These are phyloP conservation scores for Candida pseudoglaebosa DNA, from an alignment of 805 yeast species.

Conservation along the genomic window DNA sequence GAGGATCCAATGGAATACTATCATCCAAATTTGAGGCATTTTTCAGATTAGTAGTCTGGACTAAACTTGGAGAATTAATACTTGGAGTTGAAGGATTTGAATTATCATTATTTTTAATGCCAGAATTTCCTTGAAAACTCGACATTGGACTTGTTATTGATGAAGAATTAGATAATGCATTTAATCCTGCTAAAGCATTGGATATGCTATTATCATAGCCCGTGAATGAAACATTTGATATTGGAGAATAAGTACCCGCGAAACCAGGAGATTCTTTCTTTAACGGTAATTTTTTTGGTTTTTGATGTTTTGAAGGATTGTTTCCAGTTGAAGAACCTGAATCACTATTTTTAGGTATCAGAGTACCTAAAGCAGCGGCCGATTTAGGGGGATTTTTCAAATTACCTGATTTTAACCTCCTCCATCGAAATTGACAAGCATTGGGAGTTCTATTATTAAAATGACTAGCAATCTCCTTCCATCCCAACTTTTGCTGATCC, in stretches of 20 bases:
- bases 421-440: conserved; percentile 47
- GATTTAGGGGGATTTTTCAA: conserved; percentile 42
- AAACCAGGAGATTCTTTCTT: conserved; percentile 13
- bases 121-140: conserved; percentile 5
- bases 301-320: conserved; percentile 4
- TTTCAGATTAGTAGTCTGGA: conserved; percentile 14
- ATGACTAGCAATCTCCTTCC: conserved; percentile 45
- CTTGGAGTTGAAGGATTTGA: conserved; percentile 21
- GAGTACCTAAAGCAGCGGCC: conserved; percentile 21
- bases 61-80: conserved; percentile 17
- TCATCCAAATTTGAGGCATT: conserved; percentile 15
- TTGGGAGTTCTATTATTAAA: conserved; percentile 44
- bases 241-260: conserved; percentile 32
- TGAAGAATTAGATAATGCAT: conserved; percentile 35
- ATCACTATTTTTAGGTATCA: conserved; percentile 6
- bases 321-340: conserved; percentile 3
- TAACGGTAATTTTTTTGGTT: conserved; percentile 2
- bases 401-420: conserved; percentile 42
- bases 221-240: conserved; percentile 33
- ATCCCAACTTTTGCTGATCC: conserved; percentile 43
- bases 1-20: conserved; percentile 7
- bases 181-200: conserved; percentile 43
- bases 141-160: conserved; percentile 28
- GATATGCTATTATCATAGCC: conserved; percentile 38
- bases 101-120: neutral